Base-by-base conservation (phyloP, 2,329 filamentous ascomycete species). In the Metarhizium sp. region DNA sequence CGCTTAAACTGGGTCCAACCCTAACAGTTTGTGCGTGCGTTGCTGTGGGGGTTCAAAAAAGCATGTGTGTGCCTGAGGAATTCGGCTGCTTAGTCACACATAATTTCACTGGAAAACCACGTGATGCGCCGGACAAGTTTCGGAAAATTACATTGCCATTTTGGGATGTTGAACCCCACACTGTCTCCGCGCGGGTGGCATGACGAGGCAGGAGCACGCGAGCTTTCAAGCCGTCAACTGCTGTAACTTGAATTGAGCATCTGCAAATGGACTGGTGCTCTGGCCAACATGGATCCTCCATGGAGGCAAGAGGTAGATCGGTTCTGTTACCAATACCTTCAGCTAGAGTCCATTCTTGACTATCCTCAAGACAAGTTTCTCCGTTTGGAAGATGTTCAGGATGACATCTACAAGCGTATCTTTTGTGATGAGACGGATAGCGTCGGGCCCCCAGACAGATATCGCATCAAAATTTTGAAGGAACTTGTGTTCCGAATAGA, bases 251-350 rank as follows among this genome's bases (percentile, higher is more conserved):
- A 11, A 29, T 30, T 30, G 11, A 32, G 5, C 45, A 48, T 48
- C 20, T 48, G 14, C 45, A 30, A 25, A 48, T 29, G 20, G 45
- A 30, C 45, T 14, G 7, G 25, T 30, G 2, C n/a, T 48, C 14
- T 30, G 10, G 25, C 20, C 25, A 25, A 13, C 30, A 57, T 57
- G 55, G 32, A 42, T 38, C 29, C 13, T 36, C 45, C 52, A 29
- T 55, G 53, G 40, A 42, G 40, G 8, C 46, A 42, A 18, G 32
- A 66, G 20, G 67, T 76, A 50, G 63, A 69, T 57, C 78, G 81
- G 18, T 84, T 91, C 66, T 85, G 82, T 61, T 79, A 80, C 58
- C 91, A 96, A 67, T 95, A 90, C 66, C 78, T 92, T 38, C 91
- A 96, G 67, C 75, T 92, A 2, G 83, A 92, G 50, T 73, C 75